Percentiles rank a stretch among this genome's conserved stretches.
These are phyloP conservation scores for Dothidotthia symphoricarpi DNA, from an alignment of 2,329 filamentous ascomycete genomes.

Conservation along the genomic window DNA sequence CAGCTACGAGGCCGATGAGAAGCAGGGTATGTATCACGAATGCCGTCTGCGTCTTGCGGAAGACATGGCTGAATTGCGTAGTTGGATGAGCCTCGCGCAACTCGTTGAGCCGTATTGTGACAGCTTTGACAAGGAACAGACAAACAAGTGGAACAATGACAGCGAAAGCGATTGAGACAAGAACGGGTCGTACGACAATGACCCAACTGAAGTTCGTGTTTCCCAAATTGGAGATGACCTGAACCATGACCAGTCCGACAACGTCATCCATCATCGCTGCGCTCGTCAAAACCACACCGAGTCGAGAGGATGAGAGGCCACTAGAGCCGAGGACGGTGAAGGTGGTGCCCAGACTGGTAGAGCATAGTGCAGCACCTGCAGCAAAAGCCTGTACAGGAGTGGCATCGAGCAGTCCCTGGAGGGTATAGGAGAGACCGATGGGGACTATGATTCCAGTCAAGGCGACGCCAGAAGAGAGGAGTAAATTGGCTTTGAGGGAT, in stretches of 20 bases:
- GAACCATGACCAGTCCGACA: constrained; percentile 72
- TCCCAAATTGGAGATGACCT: constrained; percentile 69
- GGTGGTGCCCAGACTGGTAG: constrained; percentile 71
- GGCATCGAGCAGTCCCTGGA: constrained; percentile 53
- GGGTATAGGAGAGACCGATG: constrained; percentile 64
- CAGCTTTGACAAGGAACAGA: constrained; percentile 46
- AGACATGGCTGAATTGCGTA: constrained; percentile 20
- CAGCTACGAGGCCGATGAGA: constrained; percentile 52
- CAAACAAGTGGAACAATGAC: constrained; percentile 50
- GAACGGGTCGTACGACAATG: constrained; percentile 52
- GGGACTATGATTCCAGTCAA: constrained; percentile 63
- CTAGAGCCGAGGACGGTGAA: constrained; percentile 65
- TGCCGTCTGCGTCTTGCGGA: constrained; percentile 37
- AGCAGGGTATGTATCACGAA: constrained; percentile 52
- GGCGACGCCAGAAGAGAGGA: constrained; percentile 62
- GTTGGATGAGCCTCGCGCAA: constrained; percentile 23
- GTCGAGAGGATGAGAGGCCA: constrained; percentile 52
- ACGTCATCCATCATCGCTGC: constrained; percentile 84
- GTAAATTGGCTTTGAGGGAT: constrained; percentile 59
- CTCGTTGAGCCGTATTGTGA: constrained; percentile 39
- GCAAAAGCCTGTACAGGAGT: constrained; percentile 65
- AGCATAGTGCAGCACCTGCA: constrained; percentile 70
- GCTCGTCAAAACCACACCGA: constrained; percentile 64
- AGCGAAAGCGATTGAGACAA: constrained; percentile 56
- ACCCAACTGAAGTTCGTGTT: constrained; percentile 38